Evolutionary conservation across 179 eudicot genomes (phyloP).

Genomic region (Spergularia azorica): DNA sequence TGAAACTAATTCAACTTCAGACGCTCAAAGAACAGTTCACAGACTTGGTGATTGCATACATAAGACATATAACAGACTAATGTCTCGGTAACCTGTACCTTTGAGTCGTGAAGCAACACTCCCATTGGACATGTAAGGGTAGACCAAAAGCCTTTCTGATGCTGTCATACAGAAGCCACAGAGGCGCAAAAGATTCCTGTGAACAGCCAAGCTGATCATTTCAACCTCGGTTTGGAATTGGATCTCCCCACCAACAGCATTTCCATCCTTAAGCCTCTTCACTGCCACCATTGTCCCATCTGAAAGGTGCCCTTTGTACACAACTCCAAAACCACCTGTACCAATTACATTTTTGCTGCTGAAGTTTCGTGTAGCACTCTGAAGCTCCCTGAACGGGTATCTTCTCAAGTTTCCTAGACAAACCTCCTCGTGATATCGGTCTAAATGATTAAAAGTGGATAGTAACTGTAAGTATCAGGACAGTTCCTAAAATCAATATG

Average conservation of each 20-base stretch:
- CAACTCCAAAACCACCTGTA: constrained; percentile 88
- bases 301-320: constrained; percentile 69
- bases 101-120: constrained; percentile 90
- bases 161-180: constrained; percentile 76
- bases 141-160: constrained; percentile 72
- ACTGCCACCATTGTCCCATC: constrained; percentile 84
- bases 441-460: constrained; percentile 37
- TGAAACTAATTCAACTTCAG: not conserved
- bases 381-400: constrained; percentile 67
- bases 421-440: constrained; percentile 65
- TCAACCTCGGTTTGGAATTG: constrained; percentile 93
- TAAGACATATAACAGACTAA: not conserved
- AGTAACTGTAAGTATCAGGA: no score
- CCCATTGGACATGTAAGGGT: constrained; percentile 91
- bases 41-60: no score
- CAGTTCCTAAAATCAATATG: not conserved
- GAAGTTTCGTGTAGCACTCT: constrained; percentile 70
- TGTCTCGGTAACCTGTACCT: constrained; percentile 40
- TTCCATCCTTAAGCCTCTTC: constrained; percentile 78
- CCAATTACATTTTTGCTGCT: constrained; percentile 83
- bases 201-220: constrained; percentile 93
- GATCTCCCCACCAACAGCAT: constrained; percentile 68
- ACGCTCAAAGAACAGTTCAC: not conserved
- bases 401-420: constrained; percentile 75
- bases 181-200: constrained; percentile 74